Evolutionary conservation across 768 basidiomycete species (phyloP).

Genomic region (Tubosaeta sp.): DNA sequence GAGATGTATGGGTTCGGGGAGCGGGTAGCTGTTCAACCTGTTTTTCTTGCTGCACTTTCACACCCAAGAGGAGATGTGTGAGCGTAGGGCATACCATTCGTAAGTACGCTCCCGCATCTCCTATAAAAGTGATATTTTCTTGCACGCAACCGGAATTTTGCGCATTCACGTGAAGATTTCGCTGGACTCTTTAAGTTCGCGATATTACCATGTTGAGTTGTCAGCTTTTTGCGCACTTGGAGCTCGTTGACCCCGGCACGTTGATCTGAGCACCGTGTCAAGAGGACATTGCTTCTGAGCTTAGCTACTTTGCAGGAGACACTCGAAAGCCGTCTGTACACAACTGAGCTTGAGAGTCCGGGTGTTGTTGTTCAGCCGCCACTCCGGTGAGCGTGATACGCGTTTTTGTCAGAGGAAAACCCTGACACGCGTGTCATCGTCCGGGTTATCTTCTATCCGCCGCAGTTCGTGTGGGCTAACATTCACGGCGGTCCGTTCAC

Average conservation of each 20-base stretch:
- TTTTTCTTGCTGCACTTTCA: slow-evolving; percentile 16
- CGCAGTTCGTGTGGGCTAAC: neutral
- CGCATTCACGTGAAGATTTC: neutral
- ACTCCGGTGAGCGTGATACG: neutral
- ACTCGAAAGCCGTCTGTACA: neutral
- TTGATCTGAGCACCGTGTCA: slow-evolving; percentile 17
- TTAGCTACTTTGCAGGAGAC: neutral
- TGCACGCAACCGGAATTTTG: slow-evolving; percentile 13
- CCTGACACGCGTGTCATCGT: neutral
- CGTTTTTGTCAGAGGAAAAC: neutral
- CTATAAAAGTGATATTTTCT: slow-evolving; percentile 38
- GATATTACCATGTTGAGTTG: slow-evolving; percentile 22
- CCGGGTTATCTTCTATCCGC: neutral
- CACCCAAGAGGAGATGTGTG: slow-evolving; percentile 17
- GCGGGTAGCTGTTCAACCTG: slow-evolving; percentile 16
- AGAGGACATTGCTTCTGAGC: neutral
- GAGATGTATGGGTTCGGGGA: slow-evolving; percentile 38
- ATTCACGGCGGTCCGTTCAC: neutral
- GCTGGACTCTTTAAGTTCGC: neutral
- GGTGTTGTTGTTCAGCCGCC: neutral
- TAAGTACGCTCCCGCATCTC: slow-evolving; percentile 54
- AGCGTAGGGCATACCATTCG: slow-evolving; percentile 32
- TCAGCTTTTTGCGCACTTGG: slow-evolving; percentile 11
- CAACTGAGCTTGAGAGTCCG: no score
- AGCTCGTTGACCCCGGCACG: slow-evolving; percentile 20